A percentile compares a stretch with the other conserved stretches of the same genome.
phyloP scores from a whole-genome alignment of 768 basidiomycete genomes.

The Dacryopinax primogenitus region DNA sequence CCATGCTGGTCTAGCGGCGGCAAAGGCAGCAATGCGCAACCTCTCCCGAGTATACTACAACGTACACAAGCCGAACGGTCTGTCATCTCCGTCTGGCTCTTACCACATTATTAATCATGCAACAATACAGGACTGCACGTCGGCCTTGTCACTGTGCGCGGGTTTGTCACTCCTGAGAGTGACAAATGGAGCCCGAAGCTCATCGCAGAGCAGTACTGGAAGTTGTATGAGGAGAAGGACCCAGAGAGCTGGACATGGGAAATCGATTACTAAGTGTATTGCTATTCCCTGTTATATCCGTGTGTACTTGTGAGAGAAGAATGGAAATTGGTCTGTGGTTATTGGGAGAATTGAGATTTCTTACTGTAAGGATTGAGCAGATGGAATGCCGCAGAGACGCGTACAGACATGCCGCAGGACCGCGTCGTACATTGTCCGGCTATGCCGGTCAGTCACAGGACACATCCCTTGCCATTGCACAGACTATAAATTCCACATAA shows the following conservation, averaged over 20 bases:
- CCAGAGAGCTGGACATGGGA: conserved; percentile 6
- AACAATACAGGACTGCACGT: neutral
- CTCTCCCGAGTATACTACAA: neutral
- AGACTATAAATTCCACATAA: neutral
- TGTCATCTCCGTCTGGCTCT: neutral
- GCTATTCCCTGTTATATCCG: neutral
- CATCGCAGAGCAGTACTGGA: conserved; percentile 3
- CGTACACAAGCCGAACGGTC: conserved; percentile 5
- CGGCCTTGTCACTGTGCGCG: conserved; percentile 4
- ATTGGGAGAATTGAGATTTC: neutral
- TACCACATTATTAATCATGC: neutral
- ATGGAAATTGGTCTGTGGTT: neutral
- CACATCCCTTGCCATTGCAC: neutral
- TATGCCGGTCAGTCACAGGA: neutral
- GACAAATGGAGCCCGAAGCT: neutral
- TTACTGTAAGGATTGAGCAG: too few species aligned
- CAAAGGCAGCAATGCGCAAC: conserved; percentile 2
- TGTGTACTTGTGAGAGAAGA: neutral
- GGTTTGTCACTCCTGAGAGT: conserved; percentile 1
- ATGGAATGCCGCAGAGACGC: neutral
- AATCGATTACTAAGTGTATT: neutral
- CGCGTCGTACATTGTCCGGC: neutral
- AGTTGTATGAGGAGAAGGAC: conserved; percentile 3
- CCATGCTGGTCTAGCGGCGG: neutral
- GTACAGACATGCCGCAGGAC: neutral